Evolutionary conservation across 129 eudicot genomes (phyloP).

Genomic region (Ambrosia trifida): DNA sequence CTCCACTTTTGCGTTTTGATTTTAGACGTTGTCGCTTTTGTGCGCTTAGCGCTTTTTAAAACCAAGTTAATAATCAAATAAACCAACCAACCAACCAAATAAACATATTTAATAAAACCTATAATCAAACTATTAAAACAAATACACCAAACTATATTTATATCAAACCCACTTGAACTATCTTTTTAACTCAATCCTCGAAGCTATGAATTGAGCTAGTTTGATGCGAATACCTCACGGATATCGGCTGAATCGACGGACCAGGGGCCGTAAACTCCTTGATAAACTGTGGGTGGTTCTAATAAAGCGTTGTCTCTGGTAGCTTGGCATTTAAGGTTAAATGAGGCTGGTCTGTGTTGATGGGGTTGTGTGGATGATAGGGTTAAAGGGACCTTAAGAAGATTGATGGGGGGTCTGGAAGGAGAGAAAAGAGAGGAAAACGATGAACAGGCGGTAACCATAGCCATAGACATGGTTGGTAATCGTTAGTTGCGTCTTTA

Average conservation of each 20-base stretch:
- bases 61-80: too few species aligned
- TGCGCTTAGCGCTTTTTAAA: too few species aligned
- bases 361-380: slow-evolving; percentile 19
- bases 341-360: slow-evolving; percentile 13
- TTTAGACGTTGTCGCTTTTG: too few species aligned
- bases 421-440: background rate
- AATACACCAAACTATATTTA: too few species aligned
- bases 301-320: slow-evolving; percentile 30
- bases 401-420: background rate
- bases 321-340: slow-evolving; percentile 39
- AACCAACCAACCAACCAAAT: too few species aligned
- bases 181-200: too few species aligned
- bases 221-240: slow-evolving; percentile 50
- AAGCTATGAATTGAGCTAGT: slow-evolving; percentile 1
- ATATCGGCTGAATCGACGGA: slow-evolving; percentile 68
- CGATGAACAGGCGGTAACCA: slow-evolving; percentile 28
- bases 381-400: slow-evolving; percentile 14
- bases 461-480: slow-evolving; percentile 33
- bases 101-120: too few species aligned
- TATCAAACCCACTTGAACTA: too few species aligned
- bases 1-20: too few species aligned
- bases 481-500: background rate
- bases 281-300: slow-evolving; percentile 44
- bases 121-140: too few species aligned
- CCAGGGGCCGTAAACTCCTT: slow-evolving; percentile 93